phyloP scores from a whole-genome alignment of 2,329 filamentous ascomycete genomes.

The Grosmannia penicillata region DNA sequence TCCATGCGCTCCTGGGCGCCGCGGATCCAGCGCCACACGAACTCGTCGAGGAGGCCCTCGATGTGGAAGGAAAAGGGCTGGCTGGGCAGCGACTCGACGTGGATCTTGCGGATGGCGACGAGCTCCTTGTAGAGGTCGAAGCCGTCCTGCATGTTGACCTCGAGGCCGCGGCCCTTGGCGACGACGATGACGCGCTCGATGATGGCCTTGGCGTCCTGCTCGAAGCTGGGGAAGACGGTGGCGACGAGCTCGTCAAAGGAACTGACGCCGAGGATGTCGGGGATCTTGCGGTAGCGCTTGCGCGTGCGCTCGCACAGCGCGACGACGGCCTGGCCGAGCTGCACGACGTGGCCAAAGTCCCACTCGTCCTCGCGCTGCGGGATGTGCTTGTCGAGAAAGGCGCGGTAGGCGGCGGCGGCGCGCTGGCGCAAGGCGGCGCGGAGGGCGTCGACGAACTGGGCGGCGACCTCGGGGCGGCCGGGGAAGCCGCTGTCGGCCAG shows the following conservation, averaged over 20 bases:
- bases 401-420: slow-evolving; percentile 66
- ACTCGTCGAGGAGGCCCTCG: slow-evolving; percentile 72
- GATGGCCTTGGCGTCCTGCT: slow-evolving; percentile 75
- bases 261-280: slow-evolving; percentile 66
- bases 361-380: slow-evolving; percentile 69
- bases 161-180: slow-evolving; percentile 51
- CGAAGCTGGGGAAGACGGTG: slow-evolving; percentile 78
- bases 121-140: slow-evolving; percentile 89
- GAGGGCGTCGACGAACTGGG: slow-evolving; percentile 58
- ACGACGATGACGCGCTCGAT: slow-evolving; percentile 66
- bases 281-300: slow-evolving; percentile 81
- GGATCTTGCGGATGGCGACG: slow-evolving; percentile 69
- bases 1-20: slow-evolving; percentile 66
- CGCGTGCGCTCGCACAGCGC: slow-evolving; percentile 78
- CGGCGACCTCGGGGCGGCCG: slow-evolving; percentile 51
- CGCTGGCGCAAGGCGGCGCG: slow-evolving; percentile 57
- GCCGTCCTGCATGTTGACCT: slow-evolving; percentile 79
- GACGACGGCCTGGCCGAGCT: slow-evolving; percentile 73
- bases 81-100: slow-evolving; percentile 57
- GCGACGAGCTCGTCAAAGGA: slow-evolving; percentile 58
- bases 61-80: slow-evolving; percentile 74
- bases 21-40: slow-evolving; percentile 91
- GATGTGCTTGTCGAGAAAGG: slow-evolving; percentile 64
- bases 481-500: slow-evolving; percentile 64
- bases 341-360: slow-evolving; percentile 83